phyloP scores from a whole-genome alignment of 805 yeast genomes.

The Hanseniaspora meyeri region DNA sequence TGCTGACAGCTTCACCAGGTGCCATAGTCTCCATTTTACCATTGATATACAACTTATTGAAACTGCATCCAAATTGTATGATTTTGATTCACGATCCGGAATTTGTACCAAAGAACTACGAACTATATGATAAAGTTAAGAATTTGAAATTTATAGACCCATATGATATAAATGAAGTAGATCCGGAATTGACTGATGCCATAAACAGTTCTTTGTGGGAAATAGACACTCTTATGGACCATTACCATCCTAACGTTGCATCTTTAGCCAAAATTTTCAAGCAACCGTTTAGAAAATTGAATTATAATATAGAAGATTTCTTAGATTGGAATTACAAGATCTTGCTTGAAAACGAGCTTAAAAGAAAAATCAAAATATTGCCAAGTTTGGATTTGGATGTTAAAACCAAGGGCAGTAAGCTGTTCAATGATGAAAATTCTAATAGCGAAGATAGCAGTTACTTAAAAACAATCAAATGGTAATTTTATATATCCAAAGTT shows the following conservation, averaged over 20 bases:
- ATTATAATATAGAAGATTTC: slow-evolving; percentile 86
- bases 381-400: slow-evolving; percentile 57
- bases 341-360: slow-evolving; percentile 49
- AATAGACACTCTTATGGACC: slow-evolving; percentile 60
- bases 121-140: slow-evolving; percentile 20
- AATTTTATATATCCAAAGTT: slow-evolving; percentile 15
- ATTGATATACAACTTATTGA: slow-evolving; percentile 78
- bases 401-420: slow-evolving; percentile 64
- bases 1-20: slow-evolving; percentile 70
- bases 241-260: slow-evolving; percentile 92
- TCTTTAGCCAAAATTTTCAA: slow-evolving; percentile 76
- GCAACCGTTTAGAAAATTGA: slow-evolving; percentile 80
- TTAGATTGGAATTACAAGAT: slow-evolving; percentile 76
- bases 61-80: slow-evolving; percentile 92
- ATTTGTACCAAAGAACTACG: slow-evolving; percentile 23
- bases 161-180: slow-evolving; percentile 46
- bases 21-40: slow-evolving; percentile 82
- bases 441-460: slow-evolving; percentile 57
- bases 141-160: slow-evolving; percentile 43
- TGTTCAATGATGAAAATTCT: slow-evolving; percentile 53
- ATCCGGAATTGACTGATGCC: slow-evolving; percentile 73
- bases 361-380: slow-evolving; percentile 53
- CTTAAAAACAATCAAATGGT: slow-evolving; percentile 52
- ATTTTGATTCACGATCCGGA: slow-evolving; percentile 52
- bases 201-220: slow-evolving; percentile 88